Conservation (phyloP, 768 basidiomycete species). For the Trametes villosa region DNA sequence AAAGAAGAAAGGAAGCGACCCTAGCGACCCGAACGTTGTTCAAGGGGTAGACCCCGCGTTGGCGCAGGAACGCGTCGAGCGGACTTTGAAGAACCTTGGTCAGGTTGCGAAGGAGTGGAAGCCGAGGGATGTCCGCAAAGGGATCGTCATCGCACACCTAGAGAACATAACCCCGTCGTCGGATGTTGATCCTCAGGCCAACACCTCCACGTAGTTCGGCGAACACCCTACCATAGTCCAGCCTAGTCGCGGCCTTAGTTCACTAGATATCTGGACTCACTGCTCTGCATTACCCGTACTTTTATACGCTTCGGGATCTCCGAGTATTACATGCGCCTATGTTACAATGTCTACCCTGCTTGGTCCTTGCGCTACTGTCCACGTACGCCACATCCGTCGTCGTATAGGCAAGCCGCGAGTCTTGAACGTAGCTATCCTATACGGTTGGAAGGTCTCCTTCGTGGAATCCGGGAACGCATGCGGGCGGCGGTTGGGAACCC, state of each 20-base stretch:
- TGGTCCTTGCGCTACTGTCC: background rate
- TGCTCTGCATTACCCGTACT: background rate
- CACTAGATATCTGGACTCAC: background rate
- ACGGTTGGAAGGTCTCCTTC: background rate
- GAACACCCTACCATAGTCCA: background rate
- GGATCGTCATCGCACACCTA: constrained; percentile 46
- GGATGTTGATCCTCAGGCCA: background rate
- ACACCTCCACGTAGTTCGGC: background rate
- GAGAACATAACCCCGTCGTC: constrained; percentile 37
- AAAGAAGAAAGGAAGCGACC: background rate
- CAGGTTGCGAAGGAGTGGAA: constrained; percentile 60
- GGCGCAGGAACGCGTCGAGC: constrained; percentile 48
- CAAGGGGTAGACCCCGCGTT: constrained; percentile 2
- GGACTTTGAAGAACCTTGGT: constrained; percentile 43
- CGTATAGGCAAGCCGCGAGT: constrained; percentile 25
- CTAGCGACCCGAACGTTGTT: background rate
- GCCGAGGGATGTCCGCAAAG: constrained; percentile 44
- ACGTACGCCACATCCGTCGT: background rate
- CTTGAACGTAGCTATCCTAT: constrained; percentile 22
- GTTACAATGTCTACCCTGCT: background rate
- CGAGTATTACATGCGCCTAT: background rate
- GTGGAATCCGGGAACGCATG: constrained; percentile 15
- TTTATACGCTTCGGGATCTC: background rate
- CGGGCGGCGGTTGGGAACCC: constrained; percentile 7
- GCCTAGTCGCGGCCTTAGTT: background rate